These are phyloP conservation scores for Dactylellina sp. DNA, from an alignment of 2,329 filamentous ascomycete genomes.

Conservation along the genomic window DNA sequence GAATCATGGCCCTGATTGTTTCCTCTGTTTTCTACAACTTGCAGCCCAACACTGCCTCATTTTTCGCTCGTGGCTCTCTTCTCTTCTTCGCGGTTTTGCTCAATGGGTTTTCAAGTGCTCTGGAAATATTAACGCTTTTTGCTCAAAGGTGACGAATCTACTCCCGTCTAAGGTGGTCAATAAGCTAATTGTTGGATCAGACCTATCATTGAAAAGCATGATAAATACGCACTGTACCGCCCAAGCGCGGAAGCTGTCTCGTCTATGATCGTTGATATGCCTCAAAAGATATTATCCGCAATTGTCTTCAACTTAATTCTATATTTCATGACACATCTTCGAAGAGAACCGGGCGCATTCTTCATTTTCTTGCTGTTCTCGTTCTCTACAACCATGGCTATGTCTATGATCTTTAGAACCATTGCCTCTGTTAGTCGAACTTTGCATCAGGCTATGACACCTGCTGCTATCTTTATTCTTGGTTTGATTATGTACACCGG, in stretches of 20 bases:
- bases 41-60: conserved; percentile 73
- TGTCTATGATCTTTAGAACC: conserved; percentile 88
- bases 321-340: conserved; percentile 88
- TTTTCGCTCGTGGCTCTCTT: conserved; percentile 81
- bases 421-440: conserved; percentile 80
- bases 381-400: conserved; percentile 77
- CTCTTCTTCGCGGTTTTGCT: conserved; percentile 89
- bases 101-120: conserved; percentile 83
- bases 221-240: conserved; percentile 87
- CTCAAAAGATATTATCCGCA: conserved; percentile 80
- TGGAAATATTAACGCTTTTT: conserved; percentile 84
- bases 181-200: not conserved
- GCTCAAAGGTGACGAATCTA: conserved; percentile 72
- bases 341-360: conserved; percentile 78
- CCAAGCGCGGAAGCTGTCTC: conserved; percentile 88
- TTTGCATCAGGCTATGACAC: conserved; percentile 72
- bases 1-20: conserved; percentile 80
- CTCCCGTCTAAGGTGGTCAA: conserved; percentile 44
- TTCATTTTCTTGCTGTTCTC: conserved; percentile 87
- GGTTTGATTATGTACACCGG: conserved; percentile 71
- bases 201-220: conserved; percentile 90
- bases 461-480: conserved; percentile 72
- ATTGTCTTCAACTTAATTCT: conserved; percentile 82
- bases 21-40: conserved; percentile 84
- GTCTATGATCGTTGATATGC: conserved; percentile 87